Conservation (phyloP, 2,329 filamentous ascomycete genomes). For the Ophiognomonia clavigignenti-juglandacearum region DNA sequence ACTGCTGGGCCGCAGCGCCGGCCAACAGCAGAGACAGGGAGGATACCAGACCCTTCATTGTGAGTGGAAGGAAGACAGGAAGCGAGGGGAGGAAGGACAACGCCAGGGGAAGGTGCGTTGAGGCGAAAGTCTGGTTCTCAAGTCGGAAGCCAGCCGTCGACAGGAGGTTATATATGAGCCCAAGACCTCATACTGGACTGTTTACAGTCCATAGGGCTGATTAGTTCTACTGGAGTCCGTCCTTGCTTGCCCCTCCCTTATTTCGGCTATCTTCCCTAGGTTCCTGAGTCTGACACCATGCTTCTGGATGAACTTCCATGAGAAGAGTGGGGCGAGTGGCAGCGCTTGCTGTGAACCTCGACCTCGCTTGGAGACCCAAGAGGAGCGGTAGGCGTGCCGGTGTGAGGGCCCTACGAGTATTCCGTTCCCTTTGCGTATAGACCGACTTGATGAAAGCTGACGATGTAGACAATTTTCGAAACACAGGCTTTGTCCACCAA, state of each 20-base stretch:
- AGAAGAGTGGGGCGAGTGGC: not conserved
- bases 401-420: too few relatives aligned
- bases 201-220: not conserved
- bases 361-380: too few relatives aligned
- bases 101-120: not conserved
- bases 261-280: slow-evolving; percentile 2
- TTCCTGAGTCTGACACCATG: slow-evolving; percentile 2
- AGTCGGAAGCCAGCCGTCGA: not conserved
- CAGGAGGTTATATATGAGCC: not conserved
- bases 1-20: slow-evolving; percentile 11
- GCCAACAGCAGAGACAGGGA: slow-evolving; percentile 8
- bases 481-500: slow-evolving; percentile 12
- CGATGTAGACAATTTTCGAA: not conserved
- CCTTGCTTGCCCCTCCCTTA: not conserved
- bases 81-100: not conserved
- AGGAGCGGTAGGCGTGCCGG: too few relatives aligned
- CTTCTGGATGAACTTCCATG: not conserved
- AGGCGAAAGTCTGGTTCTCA: not conserved
- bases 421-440: slow-evolving; percentile 1
- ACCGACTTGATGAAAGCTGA: too few relatives aligned
- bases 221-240: not conserved
- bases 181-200: not conserved
- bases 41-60: slow-evolving; percentile 10
- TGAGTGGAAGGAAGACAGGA: not conserved
- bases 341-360: not conserved